A percentile compares a stretch with the other conserved stretches of the same genome.
phyloP scores from a whole-genome alignment of 257 asterid species.

The Verbascum thapsus region DNA sequence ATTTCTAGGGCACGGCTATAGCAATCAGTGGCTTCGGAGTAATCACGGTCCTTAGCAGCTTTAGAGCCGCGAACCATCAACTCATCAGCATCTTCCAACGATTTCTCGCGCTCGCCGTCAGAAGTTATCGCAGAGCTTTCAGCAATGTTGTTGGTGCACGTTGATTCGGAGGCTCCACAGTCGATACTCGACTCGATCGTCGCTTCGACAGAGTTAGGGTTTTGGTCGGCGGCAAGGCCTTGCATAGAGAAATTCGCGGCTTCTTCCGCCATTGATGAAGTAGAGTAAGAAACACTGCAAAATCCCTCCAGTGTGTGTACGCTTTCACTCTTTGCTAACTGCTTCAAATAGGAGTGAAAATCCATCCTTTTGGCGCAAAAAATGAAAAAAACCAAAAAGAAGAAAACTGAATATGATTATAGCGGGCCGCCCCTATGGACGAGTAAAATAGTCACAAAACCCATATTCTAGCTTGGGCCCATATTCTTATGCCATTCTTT shows the following conservation, averaged over 20 bases:
- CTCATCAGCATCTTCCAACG: slow-evolving; percentile 65
- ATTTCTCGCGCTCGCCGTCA: slow-evolving; percentile 48
- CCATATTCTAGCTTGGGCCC: too few relatives aligned
- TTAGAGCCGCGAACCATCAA: slow-evolving; percentile 60
- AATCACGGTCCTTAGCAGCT: slow-evolving; percentile 72
- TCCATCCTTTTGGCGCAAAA: slow-evolving; percentile 44
- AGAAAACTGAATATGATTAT: too few relatives aligned
- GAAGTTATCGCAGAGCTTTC: slow-evolving; percentile 47
- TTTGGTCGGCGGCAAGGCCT: slow-evolving; percentile 36
- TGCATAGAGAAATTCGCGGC: slow-evolving; percentile 38
- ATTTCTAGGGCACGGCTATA: slow-evolving; percentile 97
- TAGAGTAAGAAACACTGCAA: neutral
- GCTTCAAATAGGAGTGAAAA: slow-evolving; percentile 26
- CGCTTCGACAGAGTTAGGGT: slow-evolving; percentile 66
- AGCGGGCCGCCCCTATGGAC: too few relatives aligned
- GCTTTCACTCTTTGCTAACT: neutral
- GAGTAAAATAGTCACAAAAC: too few relatives aligned
- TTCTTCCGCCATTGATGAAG: slow-evolving; percentile 64
- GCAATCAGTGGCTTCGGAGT: slow-evolving; percentile 79
- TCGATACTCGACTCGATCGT: slow-evolving; percentile 46
- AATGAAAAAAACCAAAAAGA: too few relatives aligned
- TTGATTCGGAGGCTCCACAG: slow-evolving; percentile 57
- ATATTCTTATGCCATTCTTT: too few relatives aligned
- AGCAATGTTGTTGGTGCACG: slow-evolving; percentile 48
- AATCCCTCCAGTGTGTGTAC: slow-evolving; percentile 16